phyloP scores from a whole-genome alignment of 495 filamentous ascomycete species.

The Antarctomyces pellizariae region DNA sequence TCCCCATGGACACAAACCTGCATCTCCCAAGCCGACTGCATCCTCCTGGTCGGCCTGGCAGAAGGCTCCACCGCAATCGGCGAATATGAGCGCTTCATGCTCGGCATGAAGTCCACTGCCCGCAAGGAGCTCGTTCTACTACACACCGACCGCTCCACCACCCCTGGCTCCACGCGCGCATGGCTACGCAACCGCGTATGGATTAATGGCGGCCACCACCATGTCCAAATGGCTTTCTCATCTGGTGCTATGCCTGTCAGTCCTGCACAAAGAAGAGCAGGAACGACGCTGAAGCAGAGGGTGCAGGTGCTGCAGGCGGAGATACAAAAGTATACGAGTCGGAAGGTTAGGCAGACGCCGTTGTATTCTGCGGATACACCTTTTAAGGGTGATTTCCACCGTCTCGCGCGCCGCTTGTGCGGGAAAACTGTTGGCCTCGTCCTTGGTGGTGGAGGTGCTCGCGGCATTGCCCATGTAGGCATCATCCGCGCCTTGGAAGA shows the following conservation, averaged over 20 bases:
- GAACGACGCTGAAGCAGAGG: constrained; percentile 69
- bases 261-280: constrained; percentile 51
- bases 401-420: constrained; percentile 72
- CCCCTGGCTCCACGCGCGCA: constrained; percentile 55
- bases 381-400: constrained; percentile 92
- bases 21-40: constrained; percentile 87
- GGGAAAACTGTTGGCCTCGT: constrained; percentile 90
- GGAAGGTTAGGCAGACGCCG: constrained; percentile 61
- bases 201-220: constrained; percentile 98
- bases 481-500: constrained; percentile 91
- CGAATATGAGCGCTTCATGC: constrained; percentile 84
- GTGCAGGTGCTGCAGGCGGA: constrained; percentile 91
- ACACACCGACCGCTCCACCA: constrained; percentile 75
- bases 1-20: constrained; percentile 97
- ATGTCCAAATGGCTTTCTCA: constrained; percentile 87
- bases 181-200: constrained; percentile 90
- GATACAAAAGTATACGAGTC: constrained; percentile 90
- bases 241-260: constrained; percentile 56
- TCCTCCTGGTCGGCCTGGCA: constrained; percentile 75
- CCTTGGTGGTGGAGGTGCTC: constrained; percentile 76
- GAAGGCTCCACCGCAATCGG: constrained; percentile 78
- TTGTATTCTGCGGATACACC: constrained; percentile 78
- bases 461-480: constrained; percentile 78
- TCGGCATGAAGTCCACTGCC: constrained; percentile 93
- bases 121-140: constrained; percentile 86